Base-by-base conservation (phyloP, 495 filamentous ascomycete species). In the Friedmanniomyces simplex region DNA sequence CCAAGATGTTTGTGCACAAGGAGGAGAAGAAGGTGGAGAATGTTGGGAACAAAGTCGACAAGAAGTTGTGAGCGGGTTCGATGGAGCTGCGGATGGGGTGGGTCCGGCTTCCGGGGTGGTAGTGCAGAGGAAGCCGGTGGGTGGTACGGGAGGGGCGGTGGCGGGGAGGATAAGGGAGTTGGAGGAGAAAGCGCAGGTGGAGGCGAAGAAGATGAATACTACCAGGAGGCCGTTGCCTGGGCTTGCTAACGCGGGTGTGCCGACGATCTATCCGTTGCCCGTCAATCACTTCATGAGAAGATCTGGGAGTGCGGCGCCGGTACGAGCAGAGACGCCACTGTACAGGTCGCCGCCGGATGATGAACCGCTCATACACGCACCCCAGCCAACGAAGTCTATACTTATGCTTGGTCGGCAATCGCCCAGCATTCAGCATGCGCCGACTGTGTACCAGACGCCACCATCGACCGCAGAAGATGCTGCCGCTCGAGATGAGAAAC, bases 301-400 rank as follows among this genome's bases (percentile, higher is more conserved):
- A 7, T 22, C 58, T 45, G 46, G 52, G 14, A 57, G 25, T 46
- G 48, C 34, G 7, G 20, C 28, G 25, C 45, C 58, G 11, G 0
- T 54, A 26, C 14, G 51, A 21, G 54, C 59, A 37, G 48, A 54
- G 21, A 57, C 59, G 16, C 59, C 59, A 11, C 25, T 62, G 0
- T 48, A 48, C n/a, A 20, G 32, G 21, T 58, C 59, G 8, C 3
- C 3, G 21, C 39, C 48, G 30, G 54, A 57, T 30, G 26, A 34
- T 14, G 37, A 47, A 5, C 26, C 54, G n/a, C 13, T 16, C 10
- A 21, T 62, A 11, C 59, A 57, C 37, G 49, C 54, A 18, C 59
- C 59, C 13, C 20, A 58, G 42, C 59, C 59, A 21, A 58, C 26
- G 54, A 57, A 39, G 30, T 28, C 21, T 32, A 47, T 62, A 12